These are phyloP conservation scores for Xylaria flabelliformis DNA, from an alignment of 495 filamentous ascomycete genomes.

Conservation along the genomic window DNA sequence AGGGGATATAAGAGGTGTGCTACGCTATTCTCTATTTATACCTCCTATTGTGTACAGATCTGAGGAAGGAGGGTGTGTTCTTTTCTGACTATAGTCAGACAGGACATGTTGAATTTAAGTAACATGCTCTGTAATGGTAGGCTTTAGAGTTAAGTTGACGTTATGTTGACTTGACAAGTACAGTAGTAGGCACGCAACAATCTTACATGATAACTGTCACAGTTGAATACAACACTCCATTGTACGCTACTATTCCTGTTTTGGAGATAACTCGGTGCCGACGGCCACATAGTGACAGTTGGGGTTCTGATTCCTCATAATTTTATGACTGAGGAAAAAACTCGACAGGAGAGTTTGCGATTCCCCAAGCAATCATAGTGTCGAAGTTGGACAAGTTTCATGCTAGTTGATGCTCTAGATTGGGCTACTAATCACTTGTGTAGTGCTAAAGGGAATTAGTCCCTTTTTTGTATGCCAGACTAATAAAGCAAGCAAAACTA, in stretches of 20 bases:
- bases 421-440: not conserved
- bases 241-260: not conserved
- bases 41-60: not conserved
- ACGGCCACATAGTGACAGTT: not conserved
- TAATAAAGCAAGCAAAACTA: conserved; percentile 9
- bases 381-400: not conserved
- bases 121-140: too few relatives aligned
- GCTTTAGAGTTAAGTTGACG: not conserved
- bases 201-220: not conserved
- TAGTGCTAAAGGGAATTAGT: not conserved
- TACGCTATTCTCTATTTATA: not conserved
- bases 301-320: not conserved
- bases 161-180: not conserved
- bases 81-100: not conserved
- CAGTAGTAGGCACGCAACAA: not conserved
- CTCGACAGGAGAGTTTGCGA: not conserved
- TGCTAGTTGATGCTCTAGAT: not conserved
- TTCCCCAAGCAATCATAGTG: not conserved
- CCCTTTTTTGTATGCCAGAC: not conserved
- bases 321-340: not conserved
- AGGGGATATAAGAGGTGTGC: not conserved
- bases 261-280: not conserved
- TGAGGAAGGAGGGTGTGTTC: not conserved
- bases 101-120: not conserved
- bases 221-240: not conserved